Evolutionary conservation across 2,329 filamentous ascomycete species (phyloP).

Genomic region (Penicillium oxalicum): DNA sequence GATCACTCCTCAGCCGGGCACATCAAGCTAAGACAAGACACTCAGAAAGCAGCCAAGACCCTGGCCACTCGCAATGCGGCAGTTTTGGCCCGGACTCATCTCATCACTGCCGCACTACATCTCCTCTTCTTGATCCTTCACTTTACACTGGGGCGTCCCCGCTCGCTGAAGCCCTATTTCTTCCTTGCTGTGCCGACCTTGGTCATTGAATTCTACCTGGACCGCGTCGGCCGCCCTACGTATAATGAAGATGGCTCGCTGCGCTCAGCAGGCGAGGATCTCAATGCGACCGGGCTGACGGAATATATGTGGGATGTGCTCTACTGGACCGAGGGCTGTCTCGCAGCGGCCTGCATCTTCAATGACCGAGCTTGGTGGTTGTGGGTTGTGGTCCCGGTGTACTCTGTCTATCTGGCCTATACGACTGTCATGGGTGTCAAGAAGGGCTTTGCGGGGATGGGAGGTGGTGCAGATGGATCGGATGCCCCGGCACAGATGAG

Average conservation of each 20-base stretch:
- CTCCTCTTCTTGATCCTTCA: constrained; percentile 66
- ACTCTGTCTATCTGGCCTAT: constrained; percentile 44
- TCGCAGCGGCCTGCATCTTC: constrained; percentile 65
- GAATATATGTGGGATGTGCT: constrained; percentile 98
- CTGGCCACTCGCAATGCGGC: constrained; percentile 73
- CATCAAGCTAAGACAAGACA: neutral
- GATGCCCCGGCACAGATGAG: constrained; percentile 32
- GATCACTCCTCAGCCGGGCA: neutral
- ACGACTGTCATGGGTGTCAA: constrained; percentile 44
- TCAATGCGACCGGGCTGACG: constrained; percentile 79
- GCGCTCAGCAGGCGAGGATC: constrained; percentile 74
- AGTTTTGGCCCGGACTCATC: constrained; percentile 74
- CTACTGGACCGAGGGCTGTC: constrained; percentile 84
- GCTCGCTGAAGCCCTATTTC: constrained; percentile 61
- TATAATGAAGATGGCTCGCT: constrained; percentile 63
- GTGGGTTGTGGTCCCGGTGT: constrained; percentile 48
- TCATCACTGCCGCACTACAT: constrained; percentile 68
- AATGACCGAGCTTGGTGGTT: constrained; percentile 75
- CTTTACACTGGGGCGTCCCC: constrained; percentile 56
- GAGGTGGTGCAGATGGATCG: constrained; percentile 26
- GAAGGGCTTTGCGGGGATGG: constrained; percentile 40
- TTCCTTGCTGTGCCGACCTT: constrained; percentile 69
- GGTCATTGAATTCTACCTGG: constrained; percentile 77
- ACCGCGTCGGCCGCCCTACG: constrained; percentile 73
- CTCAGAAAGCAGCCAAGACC: constrained; percentile 46